Conservation (phyloP, 805 yeast species). For the Torulaspora franciscae region DNA sequence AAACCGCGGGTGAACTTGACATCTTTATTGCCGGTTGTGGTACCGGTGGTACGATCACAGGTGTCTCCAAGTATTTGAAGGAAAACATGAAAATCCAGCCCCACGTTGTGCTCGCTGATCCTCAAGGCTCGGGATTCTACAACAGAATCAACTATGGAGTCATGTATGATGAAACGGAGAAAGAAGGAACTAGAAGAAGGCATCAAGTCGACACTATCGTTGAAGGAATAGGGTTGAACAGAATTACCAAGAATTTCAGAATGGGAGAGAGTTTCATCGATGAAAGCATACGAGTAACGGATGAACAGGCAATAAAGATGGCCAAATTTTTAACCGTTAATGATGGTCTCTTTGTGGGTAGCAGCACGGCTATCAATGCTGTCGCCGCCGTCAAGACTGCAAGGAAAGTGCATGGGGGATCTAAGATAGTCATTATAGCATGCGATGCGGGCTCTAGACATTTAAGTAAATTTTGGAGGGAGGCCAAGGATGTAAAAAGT, state of each 20-base stretch:
- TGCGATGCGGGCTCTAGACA: constrained; percentile 94
- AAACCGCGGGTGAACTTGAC: constrained; percentile 61
- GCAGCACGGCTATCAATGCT: constrained; percentile 90
- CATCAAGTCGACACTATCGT: constrained; percentile 95
- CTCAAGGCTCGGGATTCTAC: constrained; percentile 90
- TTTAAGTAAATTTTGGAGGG: constrained; percentile 86
- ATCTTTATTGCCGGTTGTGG: constrained; percentile 89
- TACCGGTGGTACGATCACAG: constrained; percentile 96
- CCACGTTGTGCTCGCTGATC: constrained; percentile 75
- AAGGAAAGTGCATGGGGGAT: constrained; percentile 47
- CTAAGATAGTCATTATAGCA: constrained; percentile 73
- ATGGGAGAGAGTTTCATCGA: constrained; percentile 68
- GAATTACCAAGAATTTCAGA: constrained; percentile 76
- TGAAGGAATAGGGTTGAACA: constrained; percentile 89
- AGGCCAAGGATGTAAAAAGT: constrained; percentile 42
- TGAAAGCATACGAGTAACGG: constrained; percentile 74
- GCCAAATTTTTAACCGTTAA: constrained; percentile 73
- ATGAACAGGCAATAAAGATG: constrained; percentile 79
- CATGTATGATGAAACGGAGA: constrained; percentile 85
- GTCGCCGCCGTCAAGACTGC: constrained; percentile 77
- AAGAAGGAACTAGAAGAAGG: constrained; percentile 87
- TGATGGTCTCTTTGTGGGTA: constrained; percentile 89
- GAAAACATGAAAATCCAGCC: constrained; percentile 39
- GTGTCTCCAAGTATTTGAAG: constrained; percentile 73
- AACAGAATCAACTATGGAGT: constrained; percentile 85